Evolutionary conservation across 208 protist genomes (phyloP), one percentile per base, ranked within the genome.

Genomic region (Eutreptiella sp.): DNA sequence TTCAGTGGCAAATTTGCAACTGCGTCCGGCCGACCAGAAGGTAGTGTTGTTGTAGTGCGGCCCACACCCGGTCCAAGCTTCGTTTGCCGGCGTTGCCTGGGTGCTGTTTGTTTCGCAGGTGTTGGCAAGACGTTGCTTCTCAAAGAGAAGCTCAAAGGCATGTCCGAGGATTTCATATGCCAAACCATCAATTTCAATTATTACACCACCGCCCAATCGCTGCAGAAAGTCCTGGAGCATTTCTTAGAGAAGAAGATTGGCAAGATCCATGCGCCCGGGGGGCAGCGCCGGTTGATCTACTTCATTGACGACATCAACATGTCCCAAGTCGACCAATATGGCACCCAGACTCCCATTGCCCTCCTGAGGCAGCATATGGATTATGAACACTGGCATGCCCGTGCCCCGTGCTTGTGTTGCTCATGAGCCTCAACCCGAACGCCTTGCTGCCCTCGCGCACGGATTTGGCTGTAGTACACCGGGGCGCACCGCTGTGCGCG

Each of bases 291-390:
- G 36, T 63, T 87, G 9, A 68, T 87, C 42, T 88, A 75, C 58
- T 87, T 92, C 36, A 76, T 94, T 32, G 88, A 94, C 63, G 88
- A 94, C 65, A 32, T 94, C 32, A 94, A 94, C 66, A 93, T 92
- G 81, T 80, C 85, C 24, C 28, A 63, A 42, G 76, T 92, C 28
- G 88, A 94, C 69, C 46, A 54, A 31, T 94, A 92, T 57, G 85
- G 84, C 46, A 93, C 87, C 19, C 83, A 91, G 66, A 33, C 66
- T 29, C 74, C 88, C 35, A 74, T 87, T 52, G 80, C 79, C 24
- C 67, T 94, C 2, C 39, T 93, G n/a, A 57, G 87, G 7, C 85
- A 92, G 70, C 79, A 89, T 32, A 27, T 88, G 7, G 88, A 94
- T 67, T 93, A 90, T 53, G 47, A 63, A 23, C 53, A 72, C 42